phyloP scores from a whole-genome alignment of 2,329 filamentous ascomycete genomes.

The Nigrospora osmanthi region DNA sequence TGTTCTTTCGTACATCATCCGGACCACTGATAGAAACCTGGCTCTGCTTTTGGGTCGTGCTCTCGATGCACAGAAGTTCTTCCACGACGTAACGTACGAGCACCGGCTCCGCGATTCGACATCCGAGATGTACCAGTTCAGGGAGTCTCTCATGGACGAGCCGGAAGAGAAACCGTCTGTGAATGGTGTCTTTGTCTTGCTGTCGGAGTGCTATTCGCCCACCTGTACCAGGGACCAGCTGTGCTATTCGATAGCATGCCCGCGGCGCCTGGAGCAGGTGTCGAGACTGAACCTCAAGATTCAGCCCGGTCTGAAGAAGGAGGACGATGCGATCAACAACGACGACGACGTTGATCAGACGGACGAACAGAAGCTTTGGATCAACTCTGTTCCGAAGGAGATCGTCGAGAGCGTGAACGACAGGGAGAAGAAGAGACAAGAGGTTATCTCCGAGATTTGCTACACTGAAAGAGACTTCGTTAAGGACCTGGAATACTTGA shows the following conservation, averaged over 20 bases:
- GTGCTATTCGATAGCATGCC: constrained; percentile 97
- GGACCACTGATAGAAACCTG: constrained; percentile 91
- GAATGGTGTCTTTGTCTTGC: constrained; percentile 90
- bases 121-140: constrained; percentile 93
- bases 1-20: constrained; percentile 91
- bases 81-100: constrained; percentile 98
- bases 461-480: constrained; percentile 99
- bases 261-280: constrained; percentile 87
- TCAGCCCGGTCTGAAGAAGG: constrained; percentile 73
- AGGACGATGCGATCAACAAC: constrained; percentile 48
- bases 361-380: constrained; percentile 98
- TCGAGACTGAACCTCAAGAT: constrained; percentile 90
- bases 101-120: constrained; percentile 91
- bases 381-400: constrained; percentile 95
- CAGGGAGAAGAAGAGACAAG: constrained; percentile 92
- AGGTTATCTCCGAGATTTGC: constrained; percentile 96
- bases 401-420: constrained; percentile 85
- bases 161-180: constrained; percentile 64
- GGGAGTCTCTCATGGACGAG: constrained; percentile 83
- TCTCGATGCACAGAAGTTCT: constrained; percentile 95
- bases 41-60: constrained; percentile 85
- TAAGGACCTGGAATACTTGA: constrained; percentile 93
- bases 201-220: constrained; percentile 96
- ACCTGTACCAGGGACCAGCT: constrained; percentile 93
- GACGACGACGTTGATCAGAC: constrained; percentile 79